Conservation (phyloP, 495 filamentous ascomycete genomes). For the Hypoxylon crocopeplum region DNA sequence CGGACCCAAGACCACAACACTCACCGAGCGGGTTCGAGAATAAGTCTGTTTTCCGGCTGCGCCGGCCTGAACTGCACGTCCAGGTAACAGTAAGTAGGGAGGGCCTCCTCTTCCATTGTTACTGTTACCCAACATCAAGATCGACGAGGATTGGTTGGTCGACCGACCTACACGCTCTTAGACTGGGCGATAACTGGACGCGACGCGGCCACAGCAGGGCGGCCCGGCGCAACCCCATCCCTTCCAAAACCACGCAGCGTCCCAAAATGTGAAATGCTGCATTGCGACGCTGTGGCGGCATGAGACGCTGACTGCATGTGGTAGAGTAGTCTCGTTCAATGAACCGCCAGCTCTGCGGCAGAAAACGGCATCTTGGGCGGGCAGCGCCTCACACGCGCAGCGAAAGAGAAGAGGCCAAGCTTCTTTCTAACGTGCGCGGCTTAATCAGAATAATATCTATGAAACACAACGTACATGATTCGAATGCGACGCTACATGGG, state of each 20-base stretch:
- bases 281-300: slow-evolving; percentile 31
- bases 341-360: not conserved
- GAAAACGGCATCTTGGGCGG: slow-evolving; percentile 23
- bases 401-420: slow-evolving; percentile 23
- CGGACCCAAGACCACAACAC: slow-evolving; percentile 6
- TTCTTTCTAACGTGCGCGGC: slow-evolving; percentile 7
- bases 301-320: slow-evolving; percentile 33
- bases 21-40: slow-evolving; percentile 27
- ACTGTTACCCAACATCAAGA: slow-evolving; percentile 22
- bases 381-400: slow-evolving; percentile 21
- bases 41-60: slow-evolving; percentile 5
- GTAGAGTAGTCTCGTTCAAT: not conserved
- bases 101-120: slow-evolving; percentile 25
- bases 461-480: slow-evolving; percentile 22
- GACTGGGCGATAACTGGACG: not conserved
- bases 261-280: slow-evolving; percentile 17
- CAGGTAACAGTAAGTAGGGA: slow-evolving; percentile 15
- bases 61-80: slow-evolving; percentile 8
- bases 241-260: not conserved
- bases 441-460: slow-evolving; percentile 27
- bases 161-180: not conserved
- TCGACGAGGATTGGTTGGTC: slow-evolving; percentile 14
- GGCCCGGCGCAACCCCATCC: slow-evolving; percentile 5
- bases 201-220: slow-evolving; percentile 26
- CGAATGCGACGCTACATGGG: slow-evolving; percentile 13